Conservation (phyloP, 345 rosid species). For the Arabis alpina region DNA sequence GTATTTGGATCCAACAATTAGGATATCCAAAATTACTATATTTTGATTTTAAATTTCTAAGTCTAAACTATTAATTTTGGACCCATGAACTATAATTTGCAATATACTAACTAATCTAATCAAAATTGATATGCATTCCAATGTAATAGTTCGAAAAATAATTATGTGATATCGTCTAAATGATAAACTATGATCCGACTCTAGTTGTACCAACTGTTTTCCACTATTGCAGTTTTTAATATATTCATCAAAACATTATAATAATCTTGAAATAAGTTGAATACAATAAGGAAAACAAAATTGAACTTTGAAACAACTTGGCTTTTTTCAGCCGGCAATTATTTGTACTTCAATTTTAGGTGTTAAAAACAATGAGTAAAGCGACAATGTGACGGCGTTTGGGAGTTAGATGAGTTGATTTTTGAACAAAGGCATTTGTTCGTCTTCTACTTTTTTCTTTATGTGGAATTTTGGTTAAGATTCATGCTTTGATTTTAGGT, state of each 20-base stretch:
- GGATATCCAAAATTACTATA: neutral
- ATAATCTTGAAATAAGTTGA: neutral
- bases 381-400: constrained; percentile 11
- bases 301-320: neutral
- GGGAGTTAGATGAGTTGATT: constrained; percentile 15
- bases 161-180: neutral
- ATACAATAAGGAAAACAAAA: no score
- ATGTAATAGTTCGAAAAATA: no score
- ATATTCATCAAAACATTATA: neutral
- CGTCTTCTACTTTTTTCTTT: constrained; percentile 2
- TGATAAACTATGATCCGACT: neutral
- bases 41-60: neutral
- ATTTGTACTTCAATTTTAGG: neutral
- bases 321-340: neutral
- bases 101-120: neutral
- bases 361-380: neutral
- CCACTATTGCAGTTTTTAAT: neutral
- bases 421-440: constrained; percentile 20
- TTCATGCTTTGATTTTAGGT: constrained; percentile 38
- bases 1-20: neutral
- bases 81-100: neutral
- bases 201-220: neutral
- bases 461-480: constrained; percentile 11
- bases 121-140: neutral
- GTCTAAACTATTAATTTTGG: no score